Percentiles rank a stretch among this genome's conserved stretches.
Evolutionary conservation across 1,139 yeast species (phyloP).

Genomic region (Suhomyces guaymorum): DNA sequence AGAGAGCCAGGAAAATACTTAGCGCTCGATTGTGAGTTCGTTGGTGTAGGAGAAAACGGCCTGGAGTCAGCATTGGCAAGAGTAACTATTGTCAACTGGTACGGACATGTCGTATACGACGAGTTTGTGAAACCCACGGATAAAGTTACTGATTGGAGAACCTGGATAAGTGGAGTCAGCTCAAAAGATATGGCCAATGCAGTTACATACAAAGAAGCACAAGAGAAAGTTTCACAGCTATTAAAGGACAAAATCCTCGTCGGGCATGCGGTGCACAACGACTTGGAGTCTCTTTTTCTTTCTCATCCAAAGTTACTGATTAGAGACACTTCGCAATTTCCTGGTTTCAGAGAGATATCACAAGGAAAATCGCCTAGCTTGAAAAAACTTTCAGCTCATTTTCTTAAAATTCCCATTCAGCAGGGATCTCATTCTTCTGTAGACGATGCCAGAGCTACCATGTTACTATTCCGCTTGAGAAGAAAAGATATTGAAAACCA

Average conservation of each 20-base stretch:
- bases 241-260: constrained; percentile 58
- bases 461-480: constrained; percentile 68
- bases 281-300: constrained; percentile 64
- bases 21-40: constrained; percentile 93
- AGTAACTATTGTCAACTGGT: constrained; percentile 81
- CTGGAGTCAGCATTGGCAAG: constrained; percentile 74
- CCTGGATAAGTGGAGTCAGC: constrained; percentile 89
- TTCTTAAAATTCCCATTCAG: constrained; percentile 67
- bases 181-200: constrained; percentile 71
- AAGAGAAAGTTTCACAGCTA: constrained; percentile 51
- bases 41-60: constrained; percentile 82
- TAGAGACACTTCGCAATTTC: constrained; percentile 73
- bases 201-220: constrained; percentile 65
- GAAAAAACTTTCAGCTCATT: constrained; percentile 60
- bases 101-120: constrained; percentile 72
- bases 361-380: constrained; percentile 73
- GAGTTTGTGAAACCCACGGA: constrained; percentile 73
- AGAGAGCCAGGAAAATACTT: constrained; percentile 64
- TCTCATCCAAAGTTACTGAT: constrained; percentile 65
- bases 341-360: constrained; percentile 57
- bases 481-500: constrained; percentile 58
- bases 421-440: constrained; percentile 80
- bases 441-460: constrained; percentile 87
- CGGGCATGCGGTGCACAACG: constrained; percentile 86
- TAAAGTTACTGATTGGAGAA: constrained; percentile 85